Evolutionary conservation across 352 stramenopile genomes (phyloP).

Genomic region (Pythium phragmiticola): DNA sequence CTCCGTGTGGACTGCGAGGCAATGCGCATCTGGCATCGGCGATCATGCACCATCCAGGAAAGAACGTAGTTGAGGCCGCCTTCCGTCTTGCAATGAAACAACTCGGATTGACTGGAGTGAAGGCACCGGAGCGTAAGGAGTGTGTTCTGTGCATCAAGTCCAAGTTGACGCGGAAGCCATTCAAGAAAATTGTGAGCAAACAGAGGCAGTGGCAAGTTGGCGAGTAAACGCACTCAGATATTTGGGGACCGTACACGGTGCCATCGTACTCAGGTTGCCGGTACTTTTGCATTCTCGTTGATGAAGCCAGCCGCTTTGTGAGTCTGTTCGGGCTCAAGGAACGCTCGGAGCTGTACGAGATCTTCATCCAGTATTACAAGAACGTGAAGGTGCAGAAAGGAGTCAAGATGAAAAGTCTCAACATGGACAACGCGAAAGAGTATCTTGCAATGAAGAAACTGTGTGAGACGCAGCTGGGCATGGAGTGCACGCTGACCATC

Average conservation of each 20-base stretch:
- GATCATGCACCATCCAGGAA: conserved; percentile 4
- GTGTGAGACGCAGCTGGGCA: conserved; percentile 16
- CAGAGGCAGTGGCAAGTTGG: conserved; percentile 10
- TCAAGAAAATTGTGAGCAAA: neutral
- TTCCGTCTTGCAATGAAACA: neutral
- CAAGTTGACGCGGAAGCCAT: conserved; percentile 8
- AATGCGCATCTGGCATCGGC: conserved; percentile 4
- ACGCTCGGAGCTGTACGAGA: conserved; percentile 20
- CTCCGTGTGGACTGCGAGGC: neutral
- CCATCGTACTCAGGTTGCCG: conserved; percentile 17
- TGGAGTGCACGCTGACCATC: conserved; percentile 17
- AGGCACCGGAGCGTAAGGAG: neutral
- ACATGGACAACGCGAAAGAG: conserved; percentile 19
- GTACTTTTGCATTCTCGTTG: conserved; percentile 24
- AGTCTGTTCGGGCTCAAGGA: conserved; percentile 18
- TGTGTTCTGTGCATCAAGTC: conserved; percentile 3
- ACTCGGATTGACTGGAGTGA: neutral
- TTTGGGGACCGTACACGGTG: conserved; percentile 22
- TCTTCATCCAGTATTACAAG: conserved; percentile 15
- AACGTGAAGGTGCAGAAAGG: conserved; percentile 18
- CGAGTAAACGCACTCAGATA: conserved; percentile 19
- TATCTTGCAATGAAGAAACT: neutral
- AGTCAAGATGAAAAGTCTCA: conserved; percentile 23
- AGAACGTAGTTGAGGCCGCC: conserved; percentile 5
- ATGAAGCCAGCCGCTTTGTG: conserved; percentile 22